Conservation (phyloP, 345 rosid species). For the Erodium maritimum region DNA sequence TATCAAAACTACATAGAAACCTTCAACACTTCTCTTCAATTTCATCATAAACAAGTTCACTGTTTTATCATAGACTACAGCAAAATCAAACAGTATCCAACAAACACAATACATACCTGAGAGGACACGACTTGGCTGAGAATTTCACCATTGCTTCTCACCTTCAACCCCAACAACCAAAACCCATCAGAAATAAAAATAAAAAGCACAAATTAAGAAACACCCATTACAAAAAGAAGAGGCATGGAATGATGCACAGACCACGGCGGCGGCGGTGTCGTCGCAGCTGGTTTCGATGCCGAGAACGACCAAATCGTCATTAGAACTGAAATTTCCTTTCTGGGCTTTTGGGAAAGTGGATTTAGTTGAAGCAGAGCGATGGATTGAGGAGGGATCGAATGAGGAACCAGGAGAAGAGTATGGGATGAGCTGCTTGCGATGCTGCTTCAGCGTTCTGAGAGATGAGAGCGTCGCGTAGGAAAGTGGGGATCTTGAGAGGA, state of each 20-base stretch:
- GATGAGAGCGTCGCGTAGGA: slow-evolving; percentile 5
- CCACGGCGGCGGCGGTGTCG: slow-evolving; percentile 94
- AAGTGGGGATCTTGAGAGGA: slow-evolving; percentile 17
- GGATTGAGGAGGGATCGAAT: slow-evolving; percentile 7
- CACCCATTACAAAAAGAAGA: not conserved
- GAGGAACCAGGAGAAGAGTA: slow-evolving; percentile 12
- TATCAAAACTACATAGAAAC: no score
- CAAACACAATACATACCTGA: slow-evolving; percentile 47
- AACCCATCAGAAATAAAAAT: slow-evolving; percentile 2
- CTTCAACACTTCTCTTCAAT: no score
- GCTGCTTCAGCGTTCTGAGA: slow-evolving; percentile 8
- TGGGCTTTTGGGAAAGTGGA: slow-evolving; percentile 7
- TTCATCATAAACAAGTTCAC: no score
- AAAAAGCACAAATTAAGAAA: not conserved
- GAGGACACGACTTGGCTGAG: slow-evolving; percentile 90
- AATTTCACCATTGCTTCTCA: slow-evolving; percentile 71
- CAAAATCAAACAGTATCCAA: not conserved
- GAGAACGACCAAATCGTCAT: slow-evolving; percentile 55
- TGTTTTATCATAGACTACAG: no score
- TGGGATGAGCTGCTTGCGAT: slow-evolving; percentile 4
- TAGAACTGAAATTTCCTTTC: not conserved
- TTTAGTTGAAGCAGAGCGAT: slow-evolving; percentile 12
- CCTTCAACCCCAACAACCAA: slow-evolving; percentile 28
- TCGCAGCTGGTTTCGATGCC: slow-evolving; percentile 98
- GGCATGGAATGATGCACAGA: slow-evolving; percentile 13